Evolutionary conservation across 805 yeast species (phyloP).

Genomic region (Saccharomycopsis javanensis): DNA sequence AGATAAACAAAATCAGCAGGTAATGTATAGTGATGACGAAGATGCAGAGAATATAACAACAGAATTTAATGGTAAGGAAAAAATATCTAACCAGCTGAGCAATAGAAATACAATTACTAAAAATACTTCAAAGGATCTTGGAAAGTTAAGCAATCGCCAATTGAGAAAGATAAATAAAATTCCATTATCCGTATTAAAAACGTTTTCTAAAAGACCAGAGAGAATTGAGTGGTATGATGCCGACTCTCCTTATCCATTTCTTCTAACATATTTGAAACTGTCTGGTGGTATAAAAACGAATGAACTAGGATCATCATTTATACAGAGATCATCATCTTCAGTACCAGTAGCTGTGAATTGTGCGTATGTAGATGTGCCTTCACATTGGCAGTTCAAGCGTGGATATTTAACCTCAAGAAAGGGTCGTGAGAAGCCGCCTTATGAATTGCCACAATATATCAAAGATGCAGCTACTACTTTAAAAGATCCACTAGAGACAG

Average conservation of each 20-base stretch:
- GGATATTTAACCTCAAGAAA: slow-evolving; percentile 62
- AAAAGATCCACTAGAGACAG: slow-evolving; percentile 32
- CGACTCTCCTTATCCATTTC: slow-evolving; percentile 69
- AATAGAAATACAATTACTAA: not conserved
- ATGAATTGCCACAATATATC: slow-evolving; percentile 69
- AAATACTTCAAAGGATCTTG: not conserved
- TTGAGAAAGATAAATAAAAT: slow-evolving; percentile 44
- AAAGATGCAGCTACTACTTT: slow-evolving; percentile 60
- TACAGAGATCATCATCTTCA: not conserved
- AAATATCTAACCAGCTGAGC: slow-evolving; percentile 6
- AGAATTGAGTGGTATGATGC: slow-evolving; percentile 80
- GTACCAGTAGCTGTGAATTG: slow-evolving; percentile 21
- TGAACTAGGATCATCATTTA: not conserved
- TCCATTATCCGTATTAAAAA: slow-evolving; percentile 59
- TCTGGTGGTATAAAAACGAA: not conserved
- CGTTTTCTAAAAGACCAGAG: slow-evolving; percentile 53
- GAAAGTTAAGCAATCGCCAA: slow-evolving; percentile 38
- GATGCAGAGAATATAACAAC: slow-evolving; percentile 22
- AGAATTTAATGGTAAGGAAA: slow-evolving; percentile 1
- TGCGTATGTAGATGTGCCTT: slow-evolving; percentile 68
- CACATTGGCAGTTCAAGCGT: slow-evolving; percentile 73
- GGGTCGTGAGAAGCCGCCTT: slow-evolving; percentile 60
- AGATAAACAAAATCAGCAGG: slow-evolving; percentile 20
- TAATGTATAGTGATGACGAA: slow-evolving; percentile 21
- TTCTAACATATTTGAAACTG: slow-evolving; percentile 51